Conservation (phyloP, 441 rosid genomes). For the Hypseocharis bilobata region DNA sequence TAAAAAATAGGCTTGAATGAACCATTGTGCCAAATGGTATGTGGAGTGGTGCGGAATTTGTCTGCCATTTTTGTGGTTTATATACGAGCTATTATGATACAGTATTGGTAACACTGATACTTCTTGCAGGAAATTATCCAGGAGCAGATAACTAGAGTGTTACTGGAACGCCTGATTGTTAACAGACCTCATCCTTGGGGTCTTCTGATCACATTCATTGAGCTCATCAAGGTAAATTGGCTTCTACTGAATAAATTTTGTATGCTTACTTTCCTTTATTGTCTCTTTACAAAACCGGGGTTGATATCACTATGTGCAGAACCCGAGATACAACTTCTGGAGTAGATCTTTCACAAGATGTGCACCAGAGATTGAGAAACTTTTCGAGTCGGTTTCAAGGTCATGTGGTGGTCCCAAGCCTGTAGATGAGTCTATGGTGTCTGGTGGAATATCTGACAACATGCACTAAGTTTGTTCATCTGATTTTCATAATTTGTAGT, state of each 20-base stretch:
- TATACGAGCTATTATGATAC: not conserved
- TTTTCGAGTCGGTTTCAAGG: slow-evolving; percentile 25
- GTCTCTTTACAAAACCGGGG: too few species aligned
- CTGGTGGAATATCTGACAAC: slow-evolving; percentile 22
- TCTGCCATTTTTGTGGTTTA: too few species aligned
- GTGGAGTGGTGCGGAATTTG: not conserved
- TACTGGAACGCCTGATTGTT: slow-evolving; percentile 29
- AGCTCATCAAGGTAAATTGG: slow-evolving; percentile 34
- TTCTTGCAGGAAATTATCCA: slow-evolving; percentile 28
- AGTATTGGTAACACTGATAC: not conserved
- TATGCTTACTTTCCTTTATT: too few species aligned
- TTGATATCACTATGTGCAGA: slow-evolving; percentile 18
- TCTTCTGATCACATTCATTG: slow-evolving; percentile 23
- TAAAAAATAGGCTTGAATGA: too few species aligned
- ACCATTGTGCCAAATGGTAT: too few species aligned
- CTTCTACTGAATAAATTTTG: too few species aligned
- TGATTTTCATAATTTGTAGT: too few species aligned
- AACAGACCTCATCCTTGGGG: slow-evolving; percentile 33
- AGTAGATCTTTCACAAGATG: slow-evolving; percentile 24
- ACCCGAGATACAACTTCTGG: slow-evolving; percentile 31
- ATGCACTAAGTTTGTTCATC: slow-evolving; percentile 20
- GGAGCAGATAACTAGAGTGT: slow-evolving; percentile 29
- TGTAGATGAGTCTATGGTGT: slow-evolving; percentile 22
- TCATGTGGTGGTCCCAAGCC: slow-evolving; percentile 28
- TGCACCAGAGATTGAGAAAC: slow-evolving; percentile 30